phyloP scores from a whole-genome alignment of 768 basidiomycete species.

The Mycena olivaceomarginata region DNA sequence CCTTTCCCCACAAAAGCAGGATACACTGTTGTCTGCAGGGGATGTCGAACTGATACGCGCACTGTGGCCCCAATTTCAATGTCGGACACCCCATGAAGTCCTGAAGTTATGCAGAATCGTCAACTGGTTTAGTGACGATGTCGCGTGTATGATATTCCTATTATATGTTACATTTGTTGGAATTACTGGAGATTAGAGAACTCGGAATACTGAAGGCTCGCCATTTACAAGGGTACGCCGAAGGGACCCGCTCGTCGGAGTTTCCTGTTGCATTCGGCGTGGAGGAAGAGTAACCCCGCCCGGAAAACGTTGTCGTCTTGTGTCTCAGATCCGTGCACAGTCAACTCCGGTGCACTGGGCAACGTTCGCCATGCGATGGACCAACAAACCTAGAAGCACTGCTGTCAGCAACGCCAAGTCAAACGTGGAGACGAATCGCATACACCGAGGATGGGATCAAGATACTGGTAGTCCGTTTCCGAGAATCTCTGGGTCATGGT shows the following conservation, averaged over 20 bases:
- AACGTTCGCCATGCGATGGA: constrained; percentile 19
- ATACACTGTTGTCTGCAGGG: not conserved
- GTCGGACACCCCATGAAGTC: too few species aligned
- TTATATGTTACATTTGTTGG: not conserved
- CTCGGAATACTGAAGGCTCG: not conserved
- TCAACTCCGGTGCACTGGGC: not conserved
- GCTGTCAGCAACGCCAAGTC: not conserved
- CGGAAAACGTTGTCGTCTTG: not conserved
- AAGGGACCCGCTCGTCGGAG: constrained; percentile 1
- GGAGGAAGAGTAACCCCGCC: constrained; percentile 8
- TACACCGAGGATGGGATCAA: constrained; percentile 29
- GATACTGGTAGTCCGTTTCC: constrained; percentile 28
- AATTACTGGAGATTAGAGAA: too few species aligned
- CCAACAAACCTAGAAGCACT: constrained; percentile 26
- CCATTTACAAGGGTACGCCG: not conserved
- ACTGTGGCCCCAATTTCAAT: not conserved
- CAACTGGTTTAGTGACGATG: not conserved
- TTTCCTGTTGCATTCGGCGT: constrained; percentile 20
- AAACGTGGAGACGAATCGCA: not conserved
- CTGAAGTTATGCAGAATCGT: not conserved
- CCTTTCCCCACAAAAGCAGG: not conserved
- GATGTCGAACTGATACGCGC: not conserved
- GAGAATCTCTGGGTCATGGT: constrained; percentile 19
- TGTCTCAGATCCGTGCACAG: not conserved
- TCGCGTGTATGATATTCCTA: not conserved